These are phyloP conservation scores for Kalanchoe fedtschenkoi DNA, from an alignment of 164 flowering plant genomes.

Conservation along the genomic window DNA sequence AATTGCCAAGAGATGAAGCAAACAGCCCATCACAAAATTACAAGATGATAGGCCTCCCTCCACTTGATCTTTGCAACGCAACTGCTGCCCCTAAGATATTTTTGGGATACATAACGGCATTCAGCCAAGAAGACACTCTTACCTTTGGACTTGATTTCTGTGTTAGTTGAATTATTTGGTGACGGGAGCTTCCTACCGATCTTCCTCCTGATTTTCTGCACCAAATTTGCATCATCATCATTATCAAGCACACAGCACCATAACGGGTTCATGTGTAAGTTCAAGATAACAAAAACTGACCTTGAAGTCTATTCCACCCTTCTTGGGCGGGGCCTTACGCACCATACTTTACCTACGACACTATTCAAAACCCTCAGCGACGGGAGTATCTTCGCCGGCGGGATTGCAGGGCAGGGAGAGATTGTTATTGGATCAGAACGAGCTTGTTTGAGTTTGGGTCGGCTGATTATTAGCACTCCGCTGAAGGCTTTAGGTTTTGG, in stretches of 20 bases:
- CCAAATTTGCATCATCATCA: too few relatives aligned
- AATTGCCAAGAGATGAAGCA: too few relatives aligned
- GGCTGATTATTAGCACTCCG: too few relatives aligned
- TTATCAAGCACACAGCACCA: neutral
- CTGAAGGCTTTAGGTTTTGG: too few relatives aligned
- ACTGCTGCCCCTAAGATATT: neutral
- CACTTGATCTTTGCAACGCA: neutral
- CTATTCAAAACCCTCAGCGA: too few relatives aligned
- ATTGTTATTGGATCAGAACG: too few relatives aligned
- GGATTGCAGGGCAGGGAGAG: too few relatives aligned
- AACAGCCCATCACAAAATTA: neutral
- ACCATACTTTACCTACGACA: neutral
- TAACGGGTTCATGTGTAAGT: neutral
- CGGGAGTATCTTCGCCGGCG: too few relatives aligned
- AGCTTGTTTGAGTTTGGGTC: too few relatives aligned
- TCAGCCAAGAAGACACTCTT: neutral
- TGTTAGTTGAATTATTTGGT: constrained; percentile 71
- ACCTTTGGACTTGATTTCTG: constrained; percentile 82
- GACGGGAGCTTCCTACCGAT: constrained; percentile 91
- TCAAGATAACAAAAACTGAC: neutral
- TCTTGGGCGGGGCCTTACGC: constrained; percentile 2
- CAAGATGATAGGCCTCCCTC: neutral
- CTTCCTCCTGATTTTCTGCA: constrained; percentile 80
- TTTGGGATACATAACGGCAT: neutral
- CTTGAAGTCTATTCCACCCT: constrained; percentile 3